Evolutionary conservation across 169 alveolate genomes (phyloP).

Genomic region (Hepatocystis sp.): DNA sequence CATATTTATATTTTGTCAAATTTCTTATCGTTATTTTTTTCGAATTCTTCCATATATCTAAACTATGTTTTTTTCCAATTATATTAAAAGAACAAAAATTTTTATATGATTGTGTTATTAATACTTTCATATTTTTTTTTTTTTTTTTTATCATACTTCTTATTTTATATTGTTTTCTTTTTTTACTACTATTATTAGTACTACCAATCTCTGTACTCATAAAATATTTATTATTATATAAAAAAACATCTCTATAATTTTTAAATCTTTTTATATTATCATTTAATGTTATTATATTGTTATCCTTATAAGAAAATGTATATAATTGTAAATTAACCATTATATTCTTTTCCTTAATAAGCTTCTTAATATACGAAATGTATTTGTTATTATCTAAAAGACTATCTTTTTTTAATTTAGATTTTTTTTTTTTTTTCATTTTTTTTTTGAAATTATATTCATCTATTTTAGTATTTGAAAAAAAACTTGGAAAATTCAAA

Average conservation of each 20-base stretch:
- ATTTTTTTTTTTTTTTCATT: background rate
- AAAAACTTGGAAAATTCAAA: slow-evolving; percentile 53
- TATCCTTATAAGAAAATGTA: slow-evolving; percentile 74
- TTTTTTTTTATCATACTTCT: too few relatives aligned
- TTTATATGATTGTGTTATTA: slow-evolving; percentile 71
- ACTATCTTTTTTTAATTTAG: slow-evolving; percentile 25
- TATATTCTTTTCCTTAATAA: slow-evolving; percentile 58
- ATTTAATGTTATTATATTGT: slow-evolving; percentile 64
- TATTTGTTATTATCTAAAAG: slow-evolving; percentile 49
- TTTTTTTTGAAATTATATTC: too few relatives aligned
- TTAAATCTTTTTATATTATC: slow-evolving; percentile 73
- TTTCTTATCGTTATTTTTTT: slow-evolving; percentile 18
- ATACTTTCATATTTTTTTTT: slow-evolving; percentile 52
- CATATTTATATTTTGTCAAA: slow-evolving; percentile 38
- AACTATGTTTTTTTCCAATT: slow-evolving; percentile 70
- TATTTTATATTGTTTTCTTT: slow-evolving; percentile 19
- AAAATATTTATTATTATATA: slow-evolving; percentile 16
- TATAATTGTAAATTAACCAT: slow-evolving; percentile 48
- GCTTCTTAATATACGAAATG: slow-evolving; percentile 51
- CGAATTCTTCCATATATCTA: slow-evolving; percentile 66
- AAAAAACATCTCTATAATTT: slow-evolving; percentile 70
- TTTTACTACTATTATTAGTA: too few relatives aligned
- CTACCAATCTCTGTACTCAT: slow-evolving; percentile 13
- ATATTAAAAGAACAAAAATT: slow-evolving; percentile 71
- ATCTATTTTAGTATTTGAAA: slow-evolving; percentile 19